A percentile compares a stretch with the other conserved stretches of the same genome.
Conservation (phyloP, 208 protist genomes). For the Ichthyophonus hoferi region DNA sequence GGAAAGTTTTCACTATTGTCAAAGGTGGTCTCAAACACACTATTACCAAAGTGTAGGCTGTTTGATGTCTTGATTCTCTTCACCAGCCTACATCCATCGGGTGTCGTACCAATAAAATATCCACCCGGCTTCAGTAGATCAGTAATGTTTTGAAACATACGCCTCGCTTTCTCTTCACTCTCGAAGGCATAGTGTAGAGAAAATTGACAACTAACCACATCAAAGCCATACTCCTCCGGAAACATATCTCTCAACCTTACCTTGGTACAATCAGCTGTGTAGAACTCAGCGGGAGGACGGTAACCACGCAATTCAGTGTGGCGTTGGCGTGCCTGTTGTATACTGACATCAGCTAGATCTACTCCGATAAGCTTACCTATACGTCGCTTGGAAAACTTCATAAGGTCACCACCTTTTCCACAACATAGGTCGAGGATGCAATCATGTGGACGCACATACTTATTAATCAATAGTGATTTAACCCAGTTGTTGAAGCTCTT, state of each 20-base stretch:
- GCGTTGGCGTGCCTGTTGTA: conserved; percentile 9
- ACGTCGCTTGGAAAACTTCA: conserved; percentile 36
- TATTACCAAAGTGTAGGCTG: conserved; percentile 26
- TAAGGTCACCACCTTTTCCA: conserved; percentile 55
- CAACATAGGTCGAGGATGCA: conserved; percentile 51
- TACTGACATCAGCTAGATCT: conserved; percentile 29
- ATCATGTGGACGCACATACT: conserved; percentile 17
- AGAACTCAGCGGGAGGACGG: conserved; percentile 24
- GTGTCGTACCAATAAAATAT: conserved; percentile 47
- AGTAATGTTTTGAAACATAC: conserved; percentile 38
- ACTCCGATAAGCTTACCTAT: conserved; percentile 27
- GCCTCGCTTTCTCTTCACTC: conserved; percentile 32
- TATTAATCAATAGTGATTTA: conserved; percentile 42
- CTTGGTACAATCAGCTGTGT: conserved; percentile 28
- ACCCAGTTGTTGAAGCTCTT: conserved; percentile 58
- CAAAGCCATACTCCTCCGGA: conserved; percentile 28
- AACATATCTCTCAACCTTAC: not conserved
- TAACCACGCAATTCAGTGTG: conserved; percentile 22
- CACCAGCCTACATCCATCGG: conserved; percentile 46
- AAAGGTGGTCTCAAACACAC: conserved; percentile 23
- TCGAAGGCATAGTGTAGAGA: conserved; percentile 53
- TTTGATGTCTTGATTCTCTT: not conserved
- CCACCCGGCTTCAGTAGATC: conserved; percentile 41
- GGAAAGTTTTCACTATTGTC: conserved; percentile 32
- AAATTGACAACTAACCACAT: conserved; percentile 53